These are phyloP conservation scores for Domatiomyces globalis DNA, from an alignment of 2,329 filamentous ascomycete genomes.

Conservation along the genomic window DNA sequence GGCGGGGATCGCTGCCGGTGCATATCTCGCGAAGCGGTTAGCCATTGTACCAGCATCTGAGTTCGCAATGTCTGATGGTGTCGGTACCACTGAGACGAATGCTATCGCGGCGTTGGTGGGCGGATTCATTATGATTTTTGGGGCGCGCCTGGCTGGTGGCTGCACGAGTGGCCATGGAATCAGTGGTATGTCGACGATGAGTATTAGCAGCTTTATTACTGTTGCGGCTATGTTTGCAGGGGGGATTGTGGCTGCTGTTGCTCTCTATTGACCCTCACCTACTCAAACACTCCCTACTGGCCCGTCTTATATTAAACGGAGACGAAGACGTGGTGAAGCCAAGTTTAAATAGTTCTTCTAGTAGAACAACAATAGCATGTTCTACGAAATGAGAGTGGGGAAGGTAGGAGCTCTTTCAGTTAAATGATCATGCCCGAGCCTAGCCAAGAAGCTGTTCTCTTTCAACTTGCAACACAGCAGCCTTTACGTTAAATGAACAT, in stretches of 20 bases:
- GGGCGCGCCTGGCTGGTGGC: constrained; percentile 48
- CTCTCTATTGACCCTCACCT: neutral
- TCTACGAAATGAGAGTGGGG: no score
- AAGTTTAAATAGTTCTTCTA: no score
- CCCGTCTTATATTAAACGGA: no score
- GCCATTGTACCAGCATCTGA: constrained; percentile 5
- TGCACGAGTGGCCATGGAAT: constrained; percentile 58
- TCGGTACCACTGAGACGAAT: neutral
- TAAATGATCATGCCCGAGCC: no score
- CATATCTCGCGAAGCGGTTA: constrained; percentile 10
- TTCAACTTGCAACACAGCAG: no score
- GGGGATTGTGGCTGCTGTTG: constrained; percentile 27
- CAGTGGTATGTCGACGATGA: constrained; percentile 50
- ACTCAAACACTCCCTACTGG: no score
- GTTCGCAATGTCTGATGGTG: constrained; percentile 13
- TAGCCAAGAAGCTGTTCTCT: no score
- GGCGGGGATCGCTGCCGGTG: constrained; percentile 33
- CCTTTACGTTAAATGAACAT: no score
- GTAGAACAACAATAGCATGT: no score
- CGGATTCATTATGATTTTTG: constrained; percentile 45
- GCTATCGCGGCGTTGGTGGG: constrained; percentile 34
- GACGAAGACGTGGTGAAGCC: no score
- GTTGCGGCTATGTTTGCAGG: constrained; percentile 44
- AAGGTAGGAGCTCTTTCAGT: no score
- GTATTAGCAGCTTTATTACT: constrained; percentile 47